Conservation (phyloP, 345 rosid genomes). For the Clausena lansium region DNA sequence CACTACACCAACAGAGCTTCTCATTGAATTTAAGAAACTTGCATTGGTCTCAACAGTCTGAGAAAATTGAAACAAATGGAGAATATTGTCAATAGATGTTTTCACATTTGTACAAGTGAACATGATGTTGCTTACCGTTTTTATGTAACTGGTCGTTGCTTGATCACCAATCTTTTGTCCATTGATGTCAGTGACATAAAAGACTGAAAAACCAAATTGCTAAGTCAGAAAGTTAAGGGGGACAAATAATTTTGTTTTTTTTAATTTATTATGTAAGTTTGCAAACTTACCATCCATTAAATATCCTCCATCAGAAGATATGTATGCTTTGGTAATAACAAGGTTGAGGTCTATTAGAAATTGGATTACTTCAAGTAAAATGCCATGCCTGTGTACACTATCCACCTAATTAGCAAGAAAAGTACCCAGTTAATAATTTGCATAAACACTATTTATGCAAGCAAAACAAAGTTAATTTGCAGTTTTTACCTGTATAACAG, state of each 20-base stretch:
- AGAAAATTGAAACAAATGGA: conserved; percentile 15
- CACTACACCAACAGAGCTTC: conserved; percentile 33
- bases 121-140: conserved; percentile 28
- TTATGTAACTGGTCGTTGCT: conserved; percentile 18
- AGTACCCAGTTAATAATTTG: not conserved
- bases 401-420: conserved; percentile 33
- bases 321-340: conserved; percentile 44
- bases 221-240: not conserved
- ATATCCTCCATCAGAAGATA: conserved; percentile 56
- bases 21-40: conserved; percentile 25
- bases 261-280: not conserved
- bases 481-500: conserved; percentile 38
- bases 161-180: conserved; percentile 27
- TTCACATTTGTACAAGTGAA: not conserved
- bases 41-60: conserved; percentile 43
- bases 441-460: not conserved
- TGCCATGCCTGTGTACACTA: conserved; percentile 40
- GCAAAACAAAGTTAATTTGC: not conserved
- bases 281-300: conserved; percentile 50
- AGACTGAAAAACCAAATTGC: conserved; percentile 30
- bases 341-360: conserved; percentile 47
- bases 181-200: conserved; percentile 28
- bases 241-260: no score
- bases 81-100: not conserved
- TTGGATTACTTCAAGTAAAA: conserved; percentile 51